Percentiles rank a stretch among this genome's conserved stretches.
Evolutionary conservation across 192 early-diverging fungal species (phyloP).

Genomic region (Podila horticola): DNA sequence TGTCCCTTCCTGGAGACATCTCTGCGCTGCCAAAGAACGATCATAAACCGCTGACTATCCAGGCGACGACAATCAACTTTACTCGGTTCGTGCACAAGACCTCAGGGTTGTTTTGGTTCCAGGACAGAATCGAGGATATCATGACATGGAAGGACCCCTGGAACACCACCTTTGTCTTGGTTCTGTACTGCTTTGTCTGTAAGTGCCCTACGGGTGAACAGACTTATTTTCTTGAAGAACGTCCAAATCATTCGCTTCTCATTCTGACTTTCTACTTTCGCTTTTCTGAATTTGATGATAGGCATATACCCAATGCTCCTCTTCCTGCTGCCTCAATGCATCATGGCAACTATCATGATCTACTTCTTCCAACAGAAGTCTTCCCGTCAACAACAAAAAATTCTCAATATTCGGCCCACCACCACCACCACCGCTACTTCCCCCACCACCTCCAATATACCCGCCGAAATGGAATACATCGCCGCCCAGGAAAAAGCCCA

Average conservation of each 20-base stretch:
- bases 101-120: conserved; percentile 69
- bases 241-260: too few relatives aligned
- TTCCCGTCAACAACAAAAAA: conserved; percentile 36
- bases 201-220: not conserved
- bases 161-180: conserved; percentile 64
- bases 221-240: too few relatives aligned
- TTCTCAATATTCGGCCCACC: conserved; percentile 20
- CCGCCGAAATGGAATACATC: conserved; percentile 25
- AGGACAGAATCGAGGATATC: conserved; percentile 69
- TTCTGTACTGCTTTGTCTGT: conserved; percentile 63
- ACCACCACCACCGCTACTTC: not conserved
- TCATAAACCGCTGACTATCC: conserved; percentile 67
- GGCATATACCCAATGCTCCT: conserved; percentile 68
- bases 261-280: not conserved
- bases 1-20: conserved; percentile 35
- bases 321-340: conserved; percentile 60
- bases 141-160: conserved; percentile 78
- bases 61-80: conserved; percentile 77
- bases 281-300: conserved; percentile 13
- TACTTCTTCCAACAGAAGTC: conserved; percentile 61
- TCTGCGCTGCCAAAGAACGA: conserved; percentile 56
- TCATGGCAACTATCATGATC: conserved; percentile 63
- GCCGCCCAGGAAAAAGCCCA: conserved; percentile 31
- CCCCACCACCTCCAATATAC: not conserved
- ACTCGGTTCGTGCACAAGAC: conserved; percentile 72